Conservation (phyloP, 2,329 filamentous ascomycete genomes). For the Thelonectria blattea region DNA sequence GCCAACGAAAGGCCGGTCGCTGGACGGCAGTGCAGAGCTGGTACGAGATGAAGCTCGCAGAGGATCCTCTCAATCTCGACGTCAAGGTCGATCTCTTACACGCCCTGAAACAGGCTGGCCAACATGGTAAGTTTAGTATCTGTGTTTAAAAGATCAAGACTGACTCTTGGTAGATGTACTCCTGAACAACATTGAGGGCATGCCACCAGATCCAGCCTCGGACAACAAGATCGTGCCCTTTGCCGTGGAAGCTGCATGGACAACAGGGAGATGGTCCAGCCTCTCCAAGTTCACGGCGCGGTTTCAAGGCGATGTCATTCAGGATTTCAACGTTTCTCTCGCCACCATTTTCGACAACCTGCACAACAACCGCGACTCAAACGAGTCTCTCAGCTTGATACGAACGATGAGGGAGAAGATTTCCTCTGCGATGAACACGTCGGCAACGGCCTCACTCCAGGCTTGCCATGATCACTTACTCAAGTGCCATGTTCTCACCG, state of each 20-base stretch:
- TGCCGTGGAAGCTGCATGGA: constrained; percentile 91
- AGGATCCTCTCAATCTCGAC: constrained; percentile 77
- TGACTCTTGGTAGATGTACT: constrained; percentile 69
- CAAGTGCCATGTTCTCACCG: constrained; percentile 84
- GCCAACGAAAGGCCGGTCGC: constrained; percentile 89
- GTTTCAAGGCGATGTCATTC: constrained; percentile 54
- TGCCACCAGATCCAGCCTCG: constrained; percentile 61
- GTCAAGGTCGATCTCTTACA: constrained; percentile 83
- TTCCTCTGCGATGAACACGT: constrained; percentile 75
- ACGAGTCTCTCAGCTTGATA: constrained; percentile 63
- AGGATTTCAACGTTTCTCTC: constrained; percentile 83
- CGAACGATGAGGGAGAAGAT: constrained; percentile 71
- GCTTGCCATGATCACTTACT: constrained; percentile 85
- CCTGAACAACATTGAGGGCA: constrained; percentile 83
- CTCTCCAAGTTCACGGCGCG: constrained; percentile 69
- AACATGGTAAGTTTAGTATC: constrained; percentile 74
- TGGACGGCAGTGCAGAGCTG: constrained; percentile 97
- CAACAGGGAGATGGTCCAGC: constrained; percentile 80
- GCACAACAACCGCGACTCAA: constrained; percentile 58
- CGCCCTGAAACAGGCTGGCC: constrained; percentile 93
- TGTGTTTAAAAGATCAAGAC: constrained; percentile 6
- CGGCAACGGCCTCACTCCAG: constrained; percentile 80
- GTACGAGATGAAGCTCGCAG: constrained; percentile 90
- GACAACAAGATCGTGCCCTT: constrained; percentile 76
- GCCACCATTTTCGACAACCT: constrained; percentile 65